Percentiles rank a stretch among this genome's conserved stretches.
Conservation (phyloP, 2,329 filamentous ascomycete genomes). For the Calonectria multiphialidica region DNA sequence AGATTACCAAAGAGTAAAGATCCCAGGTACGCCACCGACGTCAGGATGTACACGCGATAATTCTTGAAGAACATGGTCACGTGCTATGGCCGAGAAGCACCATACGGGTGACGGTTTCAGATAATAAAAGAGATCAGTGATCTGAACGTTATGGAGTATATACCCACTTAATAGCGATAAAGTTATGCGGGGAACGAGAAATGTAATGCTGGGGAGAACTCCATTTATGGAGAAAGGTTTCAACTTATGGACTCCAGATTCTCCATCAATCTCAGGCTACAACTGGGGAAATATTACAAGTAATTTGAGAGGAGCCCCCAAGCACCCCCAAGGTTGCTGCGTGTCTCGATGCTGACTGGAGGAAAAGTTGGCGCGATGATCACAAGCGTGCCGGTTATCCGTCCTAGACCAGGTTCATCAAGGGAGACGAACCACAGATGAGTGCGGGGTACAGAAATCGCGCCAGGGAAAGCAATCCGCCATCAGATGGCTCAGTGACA, state of each 20-base stretch:
- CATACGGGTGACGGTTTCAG: not conserved
- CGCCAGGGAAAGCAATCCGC: not conserved
- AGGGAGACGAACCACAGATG: not conserved
- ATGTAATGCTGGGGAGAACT: not conserved
- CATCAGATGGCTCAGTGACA: not conserved
- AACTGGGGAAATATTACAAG: not conserved
- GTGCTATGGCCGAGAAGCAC: not conserved
- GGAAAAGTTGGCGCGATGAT: not conserved
- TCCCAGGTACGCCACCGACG: slow-evolving; percentile 22
- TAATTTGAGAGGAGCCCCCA: not conserved
- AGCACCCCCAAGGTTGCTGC: not conserved
- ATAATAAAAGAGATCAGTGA: not conserved
- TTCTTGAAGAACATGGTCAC: slow-evolving; percentile 16
- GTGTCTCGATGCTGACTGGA: not conserved
- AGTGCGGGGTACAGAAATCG: not conserved
- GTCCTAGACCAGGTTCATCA: not conserved
- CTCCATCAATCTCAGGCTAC: not conserved
- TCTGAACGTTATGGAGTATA: not conserved
- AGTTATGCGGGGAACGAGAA: not conserved
- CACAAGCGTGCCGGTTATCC: not conserved
- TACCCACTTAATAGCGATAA: not conserved
- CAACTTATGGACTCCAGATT: not conserved
- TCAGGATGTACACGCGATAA: slow-evolving; percentile 24
- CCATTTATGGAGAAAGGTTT: not conserved
- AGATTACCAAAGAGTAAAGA: slow-evolving; percentile 21